Conservation (phyloP, 768 basidiomycete genomes). For the Jaapia argillacea region DNA sequence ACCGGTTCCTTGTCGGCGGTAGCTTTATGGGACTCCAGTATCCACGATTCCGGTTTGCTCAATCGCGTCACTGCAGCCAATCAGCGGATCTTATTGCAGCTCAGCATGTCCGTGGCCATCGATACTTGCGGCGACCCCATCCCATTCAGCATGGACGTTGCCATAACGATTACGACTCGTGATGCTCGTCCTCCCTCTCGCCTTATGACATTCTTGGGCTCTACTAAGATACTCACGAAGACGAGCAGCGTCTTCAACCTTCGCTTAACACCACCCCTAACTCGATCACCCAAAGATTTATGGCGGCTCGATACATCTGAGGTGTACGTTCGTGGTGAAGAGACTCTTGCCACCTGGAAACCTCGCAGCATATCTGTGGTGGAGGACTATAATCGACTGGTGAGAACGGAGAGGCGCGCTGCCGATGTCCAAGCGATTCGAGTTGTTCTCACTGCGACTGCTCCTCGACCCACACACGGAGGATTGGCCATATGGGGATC, state of each 20-base stretch:
- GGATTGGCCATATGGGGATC: constrained; percentile 58
- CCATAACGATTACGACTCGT: constrained; percentile 73
- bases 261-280: constrained; percentile 71
- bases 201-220: constrained; percentile 66
- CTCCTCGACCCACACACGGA: constrained; percentile 33
- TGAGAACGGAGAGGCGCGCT: constrained; percentile 59
- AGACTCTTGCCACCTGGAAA: constrained; percentile 73
- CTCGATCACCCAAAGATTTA: constrained; percentile 78
- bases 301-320: constrained; percentile 94
- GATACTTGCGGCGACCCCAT: constrained; percentile 79
- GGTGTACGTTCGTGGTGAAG: constrained; percentile 93
- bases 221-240: constrained; percentile 67
- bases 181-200: constrained; percentile 80
- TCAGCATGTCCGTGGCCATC: constrained; percentile 73
- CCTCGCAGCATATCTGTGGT: constrained; percentile 84
- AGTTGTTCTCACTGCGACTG: constrained; percentile 50
- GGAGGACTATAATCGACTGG: constrained; percentile 72
- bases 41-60: constrained; percentile 78
- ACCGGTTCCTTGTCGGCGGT: constrained; percentile 60
- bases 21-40: constrained; percentile 88
- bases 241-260: constrained; percentile 81
- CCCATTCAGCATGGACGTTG: constrained; percentile 83
- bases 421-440: constrained; percentile 89
- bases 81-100: constrained; percentile 71
- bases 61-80: constrained; percentile 75